Percentiles rank a stretch among this genome's conserved stretches.
Conservation (phyloP, 2,329 filamentous ascomycete species). For the Volutella citrinella region DNA sequence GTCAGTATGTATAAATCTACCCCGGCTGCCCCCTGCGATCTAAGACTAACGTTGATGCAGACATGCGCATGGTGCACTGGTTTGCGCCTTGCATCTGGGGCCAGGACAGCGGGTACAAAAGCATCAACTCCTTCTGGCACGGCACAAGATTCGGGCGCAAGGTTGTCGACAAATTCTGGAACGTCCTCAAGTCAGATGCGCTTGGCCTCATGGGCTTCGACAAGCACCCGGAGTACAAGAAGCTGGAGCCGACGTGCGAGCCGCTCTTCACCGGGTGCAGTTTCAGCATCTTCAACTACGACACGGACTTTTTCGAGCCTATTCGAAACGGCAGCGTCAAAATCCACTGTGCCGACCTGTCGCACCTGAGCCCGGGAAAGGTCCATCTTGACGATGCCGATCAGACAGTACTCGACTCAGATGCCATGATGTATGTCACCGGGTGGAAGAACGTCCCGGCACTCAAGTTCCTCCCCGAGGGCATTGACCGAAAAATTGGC, state of each 20-base stretch:
- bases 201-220: constrained; percentile 43
- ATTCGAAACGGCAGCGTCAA: constrained; percentile 44
- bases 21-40: too few species aligned
- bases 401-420: constrained; percentile 35
- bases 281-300: constrained; percentile 53
- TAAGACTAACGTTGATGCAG: too few species aligned
- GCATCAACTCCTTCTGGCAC: constrained; percentile 45
- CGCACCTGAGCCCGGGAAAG: constrained; percentile 32
- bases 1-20: too few species aligned
- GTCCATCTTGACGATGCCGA: constrained; percentile 42
- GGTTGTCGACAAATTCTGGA: constrained; percentile 48
- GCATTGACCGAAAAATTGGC: too few species aligned
- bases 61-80: constrained; percentile 56
- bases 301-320: constrained; percentile 47
- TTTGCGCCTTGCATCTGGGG: constrained; percentile 65
- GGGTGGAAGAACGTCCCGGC: constrained; percentile 47
- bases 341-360: constrained; percentile 45
- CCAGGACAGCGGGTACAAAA: constrained; percentile 47
- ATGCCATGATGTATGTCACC: constrained; percentile 48
- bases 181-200: constrained; percentile 43
- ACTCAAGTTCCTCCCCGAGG: constrained; percentile 35
- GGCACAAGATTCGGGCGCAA: constrained; percentile 45
- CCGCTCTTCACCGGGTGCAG: constrained; percentile 46
- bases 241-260: constrained; percentile 38
- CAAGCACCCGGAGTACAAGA: constrained; percentile 32